These are phyloP conservation scores for Fusarium falciforme DNA, from an alignment of 2,329 filamentous ascomycete species.

Conservation along the genomic window DNA sequence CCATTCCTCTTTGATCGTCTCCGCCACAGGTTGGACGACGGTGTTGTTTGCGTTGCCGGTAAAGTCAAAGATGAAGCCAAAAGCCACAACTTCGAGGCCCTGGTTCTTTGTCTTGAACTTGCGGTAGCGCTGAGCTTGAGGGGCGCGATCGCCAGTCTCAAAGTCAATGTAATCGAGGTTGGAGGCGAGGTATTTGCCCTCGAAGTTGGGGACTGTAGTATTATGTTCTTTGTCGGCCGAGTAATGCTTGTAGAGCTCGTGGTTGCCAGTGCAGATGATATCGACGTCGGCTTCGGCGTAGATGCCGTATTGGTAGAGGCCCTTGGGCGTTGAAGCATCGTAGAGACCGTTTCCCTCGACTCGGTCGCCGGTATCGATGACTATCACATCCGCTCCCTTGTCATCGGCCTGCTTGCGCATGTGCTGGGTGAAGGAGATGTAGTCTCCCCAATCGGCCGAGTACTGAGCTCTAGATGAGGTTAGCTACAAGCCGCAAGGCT, in stretches of 20 bases:
- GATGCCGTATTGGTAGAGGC: conserved; percentile 88
- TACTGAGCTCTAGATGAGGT: conserved; percentile 76
- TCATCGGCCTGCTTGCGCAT: conserved; percentile 83
- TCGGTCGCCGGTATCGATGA: conserved; percentile 95
- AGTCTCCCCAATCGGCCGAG: conserved; percentile 97
- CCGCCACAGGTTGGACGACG: conserved; percentile 80
- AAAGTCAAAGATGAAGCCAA: conserved; percentile 97
- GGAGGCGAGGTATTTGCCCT: conserved; percentile 84
- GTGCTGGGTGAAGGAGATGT: conserved; percentile 89
- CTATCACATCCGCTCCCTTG: conserved; percentile 83
- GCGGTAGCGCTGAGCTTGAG: conserved; percentile 84
- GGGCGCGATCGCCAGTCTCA: conserved; percentile 74
- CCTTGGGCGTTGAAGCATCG: conserved; percentile 88
- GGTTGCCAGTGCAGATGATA: conserved; percentile 88
- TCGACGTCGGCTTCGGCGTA: conserved; percentile 86
- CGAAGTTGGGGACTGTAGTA: conserved; percentile 85
- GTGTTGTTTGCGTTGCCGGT: conserved; percentile 92
- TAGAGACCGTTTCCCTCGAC: conserved; percentile 96
- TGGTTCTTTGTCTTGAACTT: conserved; percentile 94
- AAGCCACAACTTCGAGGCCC: conserved; percentile 83
- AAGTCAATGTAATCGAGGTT: conserved; percentile 91
- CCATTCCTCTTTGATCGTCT: conserved; percentile 87
- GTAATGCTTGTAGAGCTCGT: conserved; percentile 88
- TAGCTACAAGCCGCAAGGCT: background rate
- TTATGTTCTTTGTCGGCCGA: conserved; percentile 83